These are phyloP conservation scores for Corchorus olitorius DNA, from an alignment of 345 rosid genomes.

Conservation along the genomic window DNA sequence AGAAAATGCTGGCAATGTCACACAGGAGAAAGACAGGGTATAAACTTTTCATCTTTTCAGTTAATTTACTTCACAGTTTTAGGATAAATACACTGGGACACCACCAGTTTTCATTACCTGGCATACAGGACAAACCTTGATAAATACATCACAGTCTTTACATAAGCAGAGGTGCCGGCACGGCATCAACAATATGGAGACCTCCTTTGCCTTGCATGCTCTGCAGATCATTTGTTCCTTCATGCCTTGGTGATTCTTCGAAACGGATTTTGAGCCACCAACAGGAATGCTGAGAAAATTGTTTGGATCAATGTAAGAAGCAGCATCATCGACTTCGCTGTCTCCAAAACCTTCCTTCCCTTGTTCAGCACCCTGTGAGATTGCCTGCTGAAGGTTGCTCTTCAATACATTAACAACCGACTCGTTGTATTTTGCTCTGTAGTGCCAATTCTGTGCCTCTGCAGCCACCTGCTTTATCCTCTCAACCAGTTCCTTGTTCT, in stretches of 20 bases:
- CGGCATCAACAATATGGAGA: slow-evolving; percentile 68
- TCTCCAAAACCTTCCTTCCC: slow-evolving; percentile 91
- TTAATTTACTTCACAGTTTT: slow-evolving; percentile 33
- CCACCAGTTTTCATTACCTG: slow-evolving; percentile 65
- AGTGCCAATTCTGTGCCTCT: slow-evolving; percentile 85
- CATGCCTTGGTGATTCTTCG: slow-evolving; percentile 24
- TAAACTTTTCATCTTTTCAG: slow-evolving; percentile 21
- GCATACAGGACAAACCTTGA: slow-evolving; percentile 74
- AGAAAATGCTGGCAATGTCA: slow-evolving; percentile 5
- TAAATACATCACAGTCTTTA: slow-evolving; percentile 65
- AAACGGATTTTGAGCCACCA: slow-evolving; percentile 26
- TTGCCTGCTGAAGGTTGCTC: slow-evolving; percentile 71
- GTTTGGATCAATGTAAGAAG: slow-evolving; percentile 58
- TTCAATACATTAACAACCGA: slow-evolving; percentile 66
- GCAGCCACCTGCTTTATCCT: slow-evolving; percentile 60
- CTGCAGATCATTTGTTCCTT: slow-evolving; percentile 55
- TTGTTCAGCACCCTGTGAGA: slow-evolving; percentile 71
- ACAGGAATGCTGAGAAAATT: slow-evolving; percentile 37
- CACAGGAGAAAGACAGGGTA: slow-evolving; percentile 13
- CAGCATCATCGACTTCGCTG: slow-evolving; percentile 74
- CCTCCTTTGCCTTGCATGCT: slow-evolving; percentile 70
- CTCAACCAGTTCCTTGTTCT: slow-evolving; percentile 66
- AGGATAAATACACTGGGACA: slow-evolving; percentile 60
- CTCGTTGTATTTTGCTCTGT: slow-evolving; percentile 72
- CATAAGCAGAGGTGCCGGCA: slow-evolving; percentile 91